A percentile compares a stretch with the other conserved stretches of the same genome.
Evolutionary conservation across 2,329 filamentous ascomycete species (phyloP).

Genomic region (Cladosporium sp.): DNA sequence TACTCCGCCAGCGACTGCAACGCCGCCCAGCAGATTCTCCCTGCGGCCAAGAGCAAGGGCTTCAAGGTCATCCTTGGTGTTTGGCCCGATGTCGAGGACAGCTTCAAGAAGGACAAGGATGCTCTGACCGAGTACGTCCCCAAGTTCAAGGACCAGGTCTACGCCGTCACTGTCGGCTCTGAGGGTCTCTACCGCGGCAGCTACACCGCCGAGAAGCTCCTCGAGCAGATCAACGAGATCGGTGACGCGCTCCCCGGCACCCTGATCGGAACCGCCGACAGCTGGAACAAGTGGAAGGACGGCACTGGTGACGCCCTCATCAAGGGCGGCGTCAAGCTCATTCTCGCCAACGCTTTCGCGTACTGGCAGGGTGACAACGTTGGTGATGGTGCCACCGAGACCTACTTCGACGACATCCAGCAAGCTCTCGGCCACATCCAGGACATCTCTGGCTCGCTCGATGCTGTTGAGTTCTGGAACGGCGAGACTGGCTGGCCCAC

Average conservation of each 20-base stretch:
- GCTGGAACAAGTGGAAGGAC: constrained; percentile 67
- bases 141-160: constrained; percentile 54
- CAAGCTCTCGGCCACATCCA: constrained; percentile 62
- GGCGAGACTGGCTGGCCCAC: constrained; percentile 67
- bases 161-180: constrained; percentile 66
- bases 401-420: constrained; percentile 63
- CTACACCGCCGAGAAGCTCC: constrained; percentile 57
- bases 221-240: constrained; percentile 58
- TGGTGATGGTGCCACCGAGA: constrained; percentile 51
- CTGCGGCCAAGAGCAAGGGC: constrained; percentile 59
- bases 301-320: constrained; percentile 63
- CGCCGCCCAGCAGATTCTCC: constrained; percentile 57
- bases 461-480: constrained; percentile 61
- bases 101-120: constrained; percentile 56
- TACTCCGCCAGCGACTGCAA: constrained; percentile 66
- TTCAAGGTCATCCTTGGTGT: constrained; percentile 67
- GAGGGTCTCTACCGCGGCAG: constrained; percentile 66
- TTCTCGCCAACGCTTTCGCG: constrained; percentile 64
- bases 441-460: constrained; percentile 48
- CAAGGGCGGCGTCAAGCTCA: constrained; percentile 54
- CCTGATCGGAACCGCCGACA: constrained; percentile 64
- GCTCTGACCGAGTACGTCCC: constrained; percentile 49
- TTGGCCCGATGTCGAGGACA: constrained; percentile 62
- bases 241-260: constrained; percentile 51
- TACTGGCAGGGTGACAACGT: constrained; percentile 63